Base-by-base conservation (phyloP, 1,139 yeast species). In the Yamadazyma diddensiae region DNA sequence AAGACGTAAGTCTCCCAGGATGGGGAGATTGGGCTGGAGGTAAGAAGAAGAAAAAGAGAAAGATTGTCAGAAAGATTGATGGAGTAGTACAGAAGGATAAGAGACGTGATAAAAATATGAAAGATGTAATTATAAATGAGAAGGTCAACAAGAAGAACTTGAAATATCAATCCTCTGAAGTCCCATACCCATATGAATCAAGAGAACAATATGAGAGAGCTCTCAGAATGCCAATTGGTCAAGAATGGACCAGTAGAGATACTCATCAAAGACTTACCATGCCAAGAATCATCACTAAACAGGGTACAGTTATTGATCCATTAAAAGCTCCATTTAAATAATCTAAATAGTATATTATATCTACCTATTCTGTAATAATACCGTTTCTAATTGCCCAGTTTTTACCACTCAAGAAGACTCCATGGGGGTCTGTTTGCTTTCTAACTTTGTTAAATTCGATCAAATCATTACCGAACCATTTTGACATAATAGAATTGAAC, bases 181-280 rank as follows among this genome's bases (percentile, higher is more conserved):
- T 92, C 31, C 98, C 98, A 19, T 90, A 81, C 73, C 97, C 97
- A 36, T 92, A 74, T 57, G 97, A 92, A 60, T 82, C 82, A 39
- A 73, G 82, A 52, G 98, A 88, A 55, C 97, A 92, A 62, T 94
- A 92, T 57, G 98, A 92, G 59, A 76, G 95, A 53, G 81, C 95
- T 3, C 68, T 92, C 50, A 76, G 95, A 53, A 83, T 88, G 88
- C 97, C 98, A n/a, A 68, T 92, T 41, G 98, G 98, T 20, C 95
- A 86, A 59, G 96, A 92, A 63, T 92, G 97, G 97, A 80, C 94
- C 4, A 77, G 95, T 9, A 77, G 88, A 51, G 84, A 79, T 35
- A 79, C 95, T 2, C 94, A 86, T 64, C 95, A 88, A 65, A 78
- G 78, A 54, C 65, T 86, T 47, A 86, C 94, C 38, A 88, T 85